Conservation (phyloP, 2,329 filamentous ascomycete genomes). For the Teratosphaeria viscida region DNA sequence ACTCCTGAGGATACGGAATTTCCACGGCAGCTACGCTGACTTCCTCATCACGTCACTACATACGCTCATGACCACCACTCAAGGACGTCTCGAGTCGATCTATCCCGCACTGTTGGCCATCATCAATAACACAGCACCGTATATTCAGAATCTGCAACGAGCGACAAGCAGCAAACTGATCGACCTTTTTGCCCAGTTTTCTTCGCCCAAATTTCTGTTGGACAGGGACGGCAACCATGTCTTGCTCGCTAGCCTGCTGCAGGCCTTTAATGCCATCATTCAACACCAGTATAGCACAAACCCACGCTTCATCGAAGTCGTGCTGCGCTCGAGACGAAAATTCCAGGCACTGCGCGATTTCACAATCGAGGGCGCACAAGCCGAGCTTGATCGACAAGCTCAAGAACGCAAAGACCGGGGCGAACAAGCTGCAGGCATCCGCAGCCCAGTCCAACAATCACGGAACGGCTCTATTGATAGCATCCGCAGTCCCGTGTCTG, state of each 20-base stretch:
- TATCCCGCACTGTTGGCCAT: constrained; percentile 88
- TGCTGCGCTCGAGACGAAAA: constrained; percentile 68
- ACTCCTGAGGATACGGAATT: constrained; percentile 71
- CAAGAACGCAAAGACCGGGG: constrained; percentile 50
- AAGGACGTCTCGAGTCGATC: constrained; percentile 79
- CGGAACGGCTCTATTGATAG: constrained; percentile 58
- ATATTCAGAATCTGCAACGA: constrained; percentile 65
- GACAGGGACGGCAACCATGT: constrained; percentile 85
- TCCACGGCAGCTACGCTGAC: constrained; percentile 84
- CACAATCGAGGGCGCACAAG: constrained; percentile 81
- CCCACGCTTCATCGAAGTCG: constrained; percentile 65
- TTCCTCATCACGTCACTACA: constrained; percentile 92
- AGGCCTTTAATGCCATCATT: constrained; percentile 80
- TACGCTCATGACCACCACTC: constrained; percentile 78
- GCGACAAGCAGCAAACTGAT: constrained; percentile 71
- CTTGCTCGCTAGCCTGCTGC: constrained; percentile 69
- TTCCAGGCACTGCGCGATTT: constrained; percentile 81
- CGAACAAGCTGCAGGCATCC: constrained; percentile 18
- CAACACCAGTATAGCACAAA: constrained; percentile 75
- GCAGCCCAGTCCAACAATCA: constrained; percentile 14
- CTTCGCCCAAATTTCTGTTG: constrained; percentile 80
- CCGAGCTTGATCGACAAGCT: constrained; percentile 75
- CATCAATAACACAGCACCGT: constrained; percentile 84
- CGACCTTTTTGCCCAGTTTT: constrained; percentile 85
- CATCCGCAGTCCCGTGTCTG: constrained; percentile 43